Evolutionary conservation across 768 basidiomycete species (phyloP).

Genomic region (Hemileccinum rubropunctum): DNA sequence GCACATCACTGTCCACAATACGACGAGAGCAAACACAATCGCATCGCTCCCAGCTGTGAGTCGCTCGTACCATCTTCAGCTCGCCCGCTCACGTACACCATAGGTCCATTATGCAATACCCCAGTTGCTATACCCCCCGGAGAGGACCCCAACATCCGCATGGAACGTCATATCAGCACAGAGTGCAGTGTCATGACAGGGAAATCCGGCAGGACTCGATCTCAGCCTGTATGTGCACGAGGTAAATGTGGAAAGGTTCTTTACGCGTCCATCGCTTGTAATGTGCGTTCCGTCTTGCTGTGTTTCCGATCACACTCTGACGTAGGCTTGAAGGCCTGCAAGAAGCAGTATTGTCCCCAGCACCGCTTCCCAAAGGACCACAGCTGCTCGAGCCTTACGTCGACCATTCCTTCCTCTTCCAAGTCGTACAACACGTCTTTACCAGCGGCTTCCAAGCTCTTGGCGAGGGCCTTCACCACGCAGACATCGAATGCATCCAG

Average conservation of each 20-base stretch:
- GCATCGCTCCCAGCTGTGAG: slow-evolving; percentile 75
- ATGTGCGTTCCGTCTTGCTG: slow-evolving; percentile 46
- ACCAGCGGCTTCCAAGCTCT: slow-evolving; percentile 4
- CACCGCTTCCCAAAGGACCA: slow-evolving; percentile 83
- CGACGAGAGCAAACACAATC: slow-evolving; percentile 66
- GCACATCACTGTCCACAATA: slow-evolving; percentile 68
- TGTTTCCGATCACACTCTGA: not conserved
- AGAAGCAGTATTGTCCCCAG: slow-evolving; percentile 66
- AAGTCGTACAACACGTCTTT: slow-evolving; percentile 7
- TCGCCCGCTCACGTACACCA: slow-evolving; percentile 4
- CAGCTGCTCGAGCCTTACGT: slow-evolving; percentile 39
- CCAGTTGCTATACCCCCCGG: slow-evolving; percentile 75
- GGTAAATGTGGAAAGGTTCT: slow-evolving; percentile 70
- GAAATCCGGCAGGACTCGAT: slow-evolving; percentile 43
- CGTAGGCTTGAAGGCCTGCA: slow-evolving; percentile 56
- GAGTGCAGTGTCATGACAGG: slow-evolving; percentile 74
- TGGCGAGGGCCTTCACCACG: not conserved
- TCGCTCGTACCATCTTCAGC: slow-evolving; percentile 3
- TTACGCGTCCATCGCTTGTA: slow-evolving; percentile 70
- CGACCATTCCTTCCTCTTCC: slow-evolving; percentile 13
- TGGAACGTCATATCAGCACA: slow-evolving; percentile 69
- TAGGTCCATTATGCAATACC: slow-evolving; percentile 74
- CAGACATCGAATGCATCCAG: slow-evolving; percentile 8
- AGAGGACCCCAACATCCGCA: slow-evolving; percentile 76
- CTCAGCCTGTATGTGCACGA: slow-evolving; percentile 57